Base-by-base conservation (phyloP, 371 early-diverging fungal genomes). In the Dichotomocladium elegans region DNA sequence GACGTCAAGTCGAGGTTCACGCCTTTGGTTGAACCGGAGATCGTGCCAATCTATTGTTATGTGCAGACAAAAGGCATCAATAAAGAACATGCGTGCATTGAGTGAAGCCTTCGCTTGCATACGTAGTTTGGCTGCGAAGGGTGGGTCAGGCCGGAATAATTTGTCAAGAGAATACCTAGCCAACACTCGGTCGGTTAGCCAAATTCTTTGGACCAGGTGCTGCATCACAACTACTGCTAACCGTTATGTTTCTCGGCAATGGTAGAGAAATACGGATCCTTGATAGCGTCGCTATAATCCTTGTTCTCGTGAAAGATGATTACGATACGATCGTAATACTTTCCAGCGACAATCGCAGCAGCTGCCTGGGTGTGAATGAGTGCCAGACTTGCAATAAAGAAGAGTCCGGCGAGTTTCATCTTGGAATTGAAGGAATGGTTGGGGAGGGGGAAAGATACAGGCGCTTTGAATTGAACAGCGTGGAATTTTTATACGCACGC, bases 91-190 rank as follows among this genome's bases (percentile, higher is more conserved):
- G 31, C 12, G 29, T 31, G 31, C 17, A 28, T 33, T 17, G 11
- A 37, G 37, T 34, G n/a, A 9, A 0, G 21, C 6, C 12, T n/a
- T 12, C 10, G 33, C 4, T 22, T 7, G 46, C 33, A 34, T 63
- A 54, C 63, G 46, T 64, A 64, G 53, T 64, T 64, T n/a, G 64
- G 64, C 30, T 64, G 64, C 9, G 64, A 64, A 27, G 64, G 64
- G 51, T 64, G 64, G 10, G 64, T 64, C 58, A 69, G 50, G 35
- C 68, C 72, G 41, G 73, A 47, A 58, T 73, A 78, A 59, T 81
- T 81, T 52, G 73, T 73, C 25, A 60, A 22, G 3, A 49, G 29
- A 12, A 61, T 40, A 47, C 61, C 61, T 73, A 33, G 3, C 14
- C 24, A 17, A 15, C n/a, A n/a, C n/a, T n/a, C n/a, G n/a, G n/a